A percentile compares a stretch with the other conserved stretches of the same genome.
Evolutionary conservation across 805 yeast species (phyloP).

Genomic region (Zygotorulaspora danielsina): DNA sequence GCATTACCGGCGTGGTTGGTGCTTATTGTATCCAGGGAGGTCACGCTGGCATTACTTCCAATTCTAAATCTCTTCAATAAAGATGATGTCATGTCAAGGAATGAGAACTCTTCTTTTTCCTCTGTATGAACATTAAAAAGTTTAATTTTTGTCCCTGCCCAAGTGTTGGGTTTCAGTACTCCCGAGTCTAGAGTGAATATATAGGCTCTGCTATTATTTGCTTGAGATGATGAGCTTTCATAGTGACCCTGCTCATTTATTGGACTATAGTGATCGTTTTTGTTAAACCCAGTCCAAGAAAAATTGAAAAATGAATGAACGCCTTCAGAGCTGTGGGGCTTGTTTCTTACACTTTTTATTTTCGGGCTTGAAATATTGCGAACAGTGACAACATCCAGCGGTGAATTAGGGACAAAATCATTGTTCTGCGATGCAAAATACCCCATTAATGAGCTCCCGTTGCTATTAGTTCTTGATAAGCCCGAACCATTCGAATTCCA

Average conservation of each 20-base stretch:
- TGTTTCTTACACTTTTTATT: constrained; percentile 6
- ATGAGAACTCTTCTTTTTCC: constrained; percentile 39
- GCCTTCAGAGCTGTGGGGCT: constrained; percentile 10
- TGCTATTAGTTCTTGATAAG: constrained; percentile 30
- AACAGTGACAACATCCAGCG: constrained; percentile 9
- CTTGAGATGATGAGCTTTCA: constrained; percentile 4
- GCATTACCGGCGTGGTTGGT: constrained; percentile 6
- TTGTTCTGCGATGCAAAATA: constrained; percentile 15
- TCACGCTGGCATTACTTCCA: constrained; percentile 27
- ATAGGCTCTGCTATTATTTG: constrained; percentile 10
- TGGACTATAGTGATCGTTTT: constrained; percentile 19
- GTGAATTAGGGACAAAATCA: constrained; percentile 11
- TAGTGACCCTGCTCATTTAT: constrained; percentile 19
- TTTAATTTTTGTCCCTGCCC: constrained; percentile 48
- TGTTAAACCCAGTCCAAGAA: constrained; percentile 36
- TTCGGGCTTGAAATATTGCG: constrained; percentile 6
- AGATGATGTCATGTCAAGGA: constrained; percentile 39
- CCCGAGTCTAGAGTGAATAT: constrained; percentile 30
- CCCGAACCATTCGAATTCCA: constrained; percentile 29
- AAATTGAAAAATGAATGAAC: constrained; percentile 42
- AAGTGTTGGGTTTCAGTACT: constrained; percentile 42
- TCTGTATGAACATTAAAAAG: constrained; percentile 47
- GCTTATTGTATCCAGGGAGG: constrained; percentile 12
- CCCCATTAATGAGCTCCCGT: constrained; percentile 23
- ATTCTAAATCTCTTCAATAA: constrained; percentile 38